Percentiles rank a stretch among this genome's conserved stretches.
These are phyloP conservation scores for Colletotrichum sp. DNA, from an alignment of 2,329 filamentous ascomycete species.

Conservation along the genomic window DNA sequence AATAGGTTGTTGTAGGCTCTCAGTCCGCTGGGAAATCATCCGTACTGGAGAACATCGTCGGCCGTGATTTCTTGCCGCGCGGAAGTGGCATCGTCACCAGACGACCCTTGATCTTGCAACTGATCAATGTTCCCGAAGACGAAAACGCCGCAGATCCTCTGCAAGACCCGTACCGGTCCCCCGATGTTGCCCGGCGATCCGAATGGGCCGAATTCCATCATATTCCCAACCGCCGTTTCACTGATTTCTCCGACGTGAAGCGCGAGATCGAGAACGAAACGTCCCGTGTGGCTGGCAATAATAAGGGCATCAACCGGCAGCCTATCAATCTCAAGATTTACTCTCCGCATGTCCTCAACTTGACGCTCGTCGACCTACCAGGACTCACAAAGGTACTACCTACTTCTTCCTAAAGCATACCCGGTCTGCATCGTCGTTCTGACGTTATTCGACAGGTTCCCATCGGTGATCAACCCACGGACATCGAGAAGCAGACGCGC, in stretches of 20 bases:
- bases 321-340: conserved; percentile 99
- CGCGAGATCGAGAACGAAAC: conserved; percentile 98
- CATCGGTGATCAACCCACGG: conserved; percentile 94
- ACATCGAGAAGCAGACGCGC: conserved; percentile 98
- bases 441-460: conserved; percentile 67
- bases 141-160: conserved; percentile 68
- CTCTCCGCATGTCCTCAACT: conserved; percentile 93
- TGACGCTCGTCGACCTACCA: conserved; percentile 94
- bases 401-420: background rate
- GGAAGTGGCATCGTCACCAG: conserved; percentile 97
- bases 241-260: conserved; percentile 91
- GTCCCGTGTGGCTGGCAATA: conserved; percentile 86
- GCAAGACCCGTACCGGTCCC: conserved; percentile 76
- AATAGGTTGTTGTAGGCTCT: conserved; percentile 94
- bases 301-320: conserved; percentile 97
- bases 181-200: conserved; percentile 69
- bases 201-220: conserved; percentile 98
- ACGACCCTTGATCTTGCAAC: conserved; percentile 91
- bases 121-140: conserved; percentile 90
- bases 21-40: conserved; percentile 99
- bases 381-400: conserved; percentile 84
- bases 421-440: background rate
- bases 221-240: conserved; percentile 86
- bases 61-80: conserved; percentile 93
- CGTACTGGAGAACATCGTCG: conserved; percentile 98